A percentile compares a stretch with the other conserved stretches of the same genome.
Conservation (phyloP, 768 basidiomycete species). For the Kwoniella bestiolae region DNA sequence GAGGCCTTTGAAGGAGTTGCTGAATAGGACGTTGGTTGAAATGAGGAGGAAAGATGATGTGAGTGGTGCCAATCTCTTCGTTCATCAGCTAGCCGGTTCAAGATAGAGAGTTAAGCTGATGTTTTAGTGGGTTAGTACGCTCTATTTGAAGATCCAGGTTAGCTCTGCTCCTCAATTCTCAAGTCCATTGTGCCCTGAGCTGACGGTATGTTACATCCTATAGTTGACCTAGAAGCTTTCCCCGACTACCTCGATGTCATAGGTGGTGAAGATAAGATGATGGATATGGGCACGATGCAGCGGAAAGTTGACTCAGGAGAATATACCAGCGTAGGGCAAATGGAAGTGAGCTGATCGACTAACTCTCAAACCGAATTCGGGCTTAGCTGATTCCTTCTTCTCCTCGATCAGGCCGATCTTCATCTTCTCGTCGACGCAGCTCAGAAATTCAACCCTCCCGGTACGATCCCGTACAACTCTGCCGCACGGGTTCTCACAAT, state of each 20-base stretch:
- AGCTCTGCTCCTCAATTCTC: background rate
- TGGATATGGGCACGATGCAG: conserved; percentile 58
- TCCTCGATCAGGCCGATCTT: conserved; percentile 39
- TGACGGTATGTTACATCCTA: background rate
- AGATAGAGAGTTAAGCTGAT: background rate
- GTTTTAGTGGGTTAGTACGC: conserved; percentile 37
- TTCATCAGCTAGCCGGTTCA: too few relatives aligned
- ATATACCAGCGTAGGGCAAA: conserved; percentile 48
- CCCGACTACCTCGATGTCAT: conserved; percentile 56
- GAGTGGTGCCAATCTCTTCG: too few relatives aligned
- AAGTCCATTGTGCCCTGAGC: background rate
- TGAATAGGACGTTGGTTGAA: conserved; percentile 48
- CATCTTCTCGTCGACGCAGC: conserved; percentile 46
- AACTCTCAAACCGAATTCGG: too few relatives aligned
- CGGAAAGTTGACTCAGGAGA: conserved; percentile 46
- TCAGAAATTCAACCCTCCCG: conserved; percentile 51
- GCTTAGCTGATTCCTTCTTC: background rate
- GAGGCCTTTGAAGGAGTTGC: conserved; percentile 49
- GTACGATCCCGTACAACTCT: conserved; percentile 46
- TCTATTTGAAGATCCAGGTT: conserved; percentile 48
- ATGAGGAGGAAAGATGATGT: conserved; percentile 50
- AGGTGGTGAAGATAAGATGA: conserved; percentile 56
- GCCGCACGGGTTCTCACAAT: conserved; percentile 42
- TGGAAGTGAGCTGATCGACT: conserved; percentile 39
- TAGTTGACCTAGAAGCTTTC: conserved; percentile 43